Conservation (phyloP, 2,329 filamentous ascomycete species). For the Ophiocordyceps sinensis region DNA sequence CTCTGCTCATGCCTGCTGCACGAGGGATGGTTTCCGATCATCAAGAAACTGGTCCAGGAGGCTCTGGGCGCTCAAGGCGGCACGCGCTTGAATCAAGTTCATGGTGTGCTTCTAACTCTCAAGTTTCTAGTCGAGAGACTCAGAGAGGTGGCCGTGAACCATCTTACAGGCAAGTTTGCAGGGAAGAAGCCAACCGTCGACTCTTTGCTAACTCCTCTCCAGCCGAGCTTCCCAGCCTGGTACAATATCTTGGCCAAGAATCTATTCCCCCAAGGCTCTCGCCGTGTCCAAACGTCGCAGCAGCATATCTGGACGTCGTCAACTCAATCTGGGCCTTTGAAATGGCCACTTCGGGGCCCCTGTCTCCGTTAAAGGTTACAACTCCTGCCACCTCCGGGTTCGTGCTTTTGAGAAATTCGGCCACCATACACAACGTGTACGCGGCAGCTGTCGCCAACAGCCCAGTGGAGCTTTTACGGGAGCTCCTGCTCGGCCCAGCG, state of each 20-base stretch:
- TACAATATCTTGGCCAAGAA: slow-evolving; percentile 13
- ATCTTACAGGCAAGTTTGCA: slow-evolving; percentile 24
- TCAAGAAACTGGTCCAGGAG: slow-evolving; percentile 22
- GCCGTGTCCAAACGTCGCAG: slow-evolving; percentile 25
- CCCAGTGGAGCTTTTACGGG: slow-evolving; percentile 9
- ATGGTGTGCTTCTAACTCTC: slow-evolving; percentile 42
- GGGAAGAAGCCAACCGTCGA: neutral
- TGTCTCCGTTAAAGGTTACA: slow-evolving; percentile 8
- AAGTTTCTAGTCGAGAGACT: slow-evolving; percentile 43
- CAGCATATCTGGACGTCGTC: slow-evolving; percentile 30
- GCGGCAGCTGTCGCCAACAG: slow-evolving; percentile 11
- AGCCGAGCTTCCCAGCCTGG: slow-evolving; percentile 18
- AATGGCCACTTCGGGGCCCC: slow-evolving; percentile 6
- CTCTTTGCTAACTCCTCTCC: neutral
- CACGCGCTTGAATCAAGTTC: slow-evolving; percentile 33
- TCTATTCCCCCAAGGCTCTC: slow-evolving; percentile 10
- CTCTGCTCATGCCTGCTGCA: slow-evolving; percentile 47
- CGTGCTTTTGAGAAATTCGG: slow-evolving; percentile 26
- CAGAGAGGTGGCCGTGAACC: slow-evolving; percentile 27
- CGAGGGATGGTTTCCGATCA: slow-evolving; percentile 29
- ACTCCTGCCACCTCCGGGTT: slow-evolving; percentile 8
- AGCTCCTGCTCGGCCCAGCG: slow-evolving; percentile 14
- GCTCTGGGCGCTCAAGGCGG: slow-evolving; percentile 8
- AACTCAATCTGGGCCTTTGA: slow-evolving; percentile 25
- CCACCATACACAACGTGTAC: slow-evolving; percentile 22